Evolutionary conservation across 1,284 basidiomycete genomes (phyloP).

Genomic region (Pseudozyma sp.): DNA sequence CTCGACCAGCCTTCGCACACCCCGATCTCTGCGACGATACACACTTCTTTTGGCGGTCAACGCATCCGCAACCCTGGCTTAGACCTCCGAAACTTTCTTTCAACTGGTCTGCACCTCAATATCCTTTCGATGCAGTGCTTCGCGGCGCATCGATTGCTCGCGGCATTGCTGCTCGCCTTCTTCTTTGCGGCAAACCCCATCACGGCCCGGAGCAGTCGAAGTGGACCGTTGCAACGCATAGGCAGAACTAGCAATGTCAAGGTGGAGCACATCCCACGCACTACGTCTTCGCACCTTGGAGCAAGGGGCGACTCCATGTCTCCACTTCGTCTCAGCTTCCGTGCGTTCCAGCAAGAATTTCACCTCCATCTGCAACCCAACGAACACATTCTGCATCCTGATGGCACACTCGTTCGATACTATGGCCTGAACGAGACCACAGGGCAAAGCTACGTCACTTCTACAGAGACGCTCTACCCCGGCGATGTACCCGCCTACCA

Average conservation of each 20-base stretch:
- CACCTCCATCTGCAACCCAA: constrained; percentile 59
- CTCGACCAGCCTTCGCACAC: neutral
- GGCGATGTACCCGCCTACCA: constrained; percentile 61
- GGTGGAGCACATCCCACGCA: constrained; percentile 16
- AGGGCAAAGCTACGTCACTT: constrained; percentile 29
- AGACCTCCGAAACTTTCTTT: neutral
- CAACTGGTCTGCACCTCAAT: too few relatives aligned
- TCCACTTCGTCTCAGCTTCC: constrained; percentile 53
- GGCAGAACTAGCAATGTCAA: constrained; percentile 30
- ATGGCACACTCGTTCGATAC: constrained; percentile 54
- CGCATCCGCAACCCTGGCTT: neutral
- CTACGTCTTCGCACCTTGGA: constrained; percentile 5
- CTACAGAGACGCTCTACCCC: constrained; percentile 37
- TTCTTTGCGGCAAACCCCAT: constrained; percentile 12
- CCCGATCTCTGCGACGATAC: too few relatives aligned
- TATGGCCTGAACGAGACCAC: constrained; percentile 38
- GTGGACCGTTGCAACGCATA: constrained; percentile 38
- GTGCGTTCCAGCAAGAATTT: constrained; percentile 59
- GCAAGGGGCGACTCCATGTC: constrained; percentile 16
- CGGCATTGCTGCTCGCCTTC: constrained; percentile 28
- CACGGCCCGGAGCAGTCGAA: constrained; percentile 35
- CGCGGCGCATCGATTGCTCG: constrained; percentile 24
- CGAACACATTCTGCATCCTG: constrained; percentile 55
- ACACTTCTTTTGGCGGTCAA: neutral
- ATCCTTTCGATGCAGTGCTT: constrained; percentile 8